Evolutionary conservation across 208 protist genomes (phyloP).

Genomic region (Trypanosoma boissoni): DNA sequence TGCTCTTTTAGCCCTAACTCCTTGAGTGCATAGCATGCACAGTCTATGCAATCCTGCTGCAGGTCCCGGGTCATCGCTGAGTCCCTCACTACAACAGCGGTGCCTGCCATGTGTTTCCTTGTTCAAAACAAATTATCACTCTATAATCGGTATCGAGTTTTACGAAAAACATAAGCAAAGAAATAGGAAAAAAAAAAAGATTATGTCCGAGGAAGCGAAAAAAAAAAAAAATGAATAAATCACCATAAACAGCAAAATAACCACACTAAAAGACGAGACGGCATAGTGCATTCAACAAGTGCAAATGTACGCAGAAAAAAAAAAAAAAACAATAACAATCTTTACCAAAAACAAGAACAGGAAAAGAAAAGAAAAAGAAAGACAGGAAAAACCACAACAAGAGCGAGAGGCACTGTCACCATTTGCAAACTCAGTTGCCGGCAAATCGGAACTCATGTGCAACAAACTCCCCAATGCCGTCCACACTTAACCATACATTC

Average conservation of each 20-base stretch:
- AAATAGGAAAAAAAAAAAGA: conserved; percentile 1
- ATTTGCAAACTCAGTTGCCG: background rate
- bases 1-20: conserved; percentile 80
- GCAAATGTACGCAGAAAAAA: background rate
- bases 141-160: background rate
- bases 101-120: conserved; percentile 50
- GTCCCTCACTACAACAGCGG: conserved; percentile 61
- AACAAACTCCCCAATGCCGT: conserved; percentile 39
- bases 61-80: conserved; percentile 78
- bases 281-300: conserved; percentile 2
- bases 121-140: background rate
- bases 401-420: background rate
- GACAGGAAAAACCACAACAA: background rate
- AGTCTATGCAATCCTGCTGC: conserved; percentile 88
- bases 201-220: conserved; percentile 1
- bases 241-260: too few species aligned
- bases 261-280: background rate
- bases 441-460: conserved; percentile 15
- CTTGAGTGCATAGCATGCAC: conserved; percentile 64
- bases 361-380: background rate
- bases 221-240: too few species aligned
- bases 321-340: too few species aligned
- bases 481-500: conserved; percentile 34
- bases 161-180: background rate
- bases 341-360: conserved; percentile 12